Conservation (phyloP, 768 basidiomycete species). For the Auriscalpium orientale region DNA sequence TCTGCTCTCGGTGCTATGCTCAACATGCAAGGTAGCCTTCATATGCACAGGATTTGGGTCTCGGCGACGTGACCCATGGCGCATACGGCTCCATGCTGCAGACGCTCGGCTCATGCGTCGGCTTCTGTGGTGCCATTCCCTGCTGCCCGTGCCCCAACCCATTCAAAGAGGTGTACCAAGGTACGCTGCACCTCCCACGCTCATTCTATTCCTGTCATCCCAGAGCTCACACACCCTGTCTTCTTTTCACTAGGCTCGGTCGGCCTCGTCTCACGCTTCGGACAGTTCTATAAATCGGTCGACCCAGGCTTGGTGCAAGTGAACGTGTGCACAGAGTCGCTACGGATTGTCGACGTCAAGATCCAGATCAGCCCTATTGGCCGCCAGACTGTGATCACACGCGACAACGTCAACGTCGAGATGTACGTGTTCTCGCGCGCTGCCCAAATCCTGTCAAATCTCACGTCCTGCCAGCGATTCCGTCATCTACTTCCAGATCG, state of each 20-base stretch:
- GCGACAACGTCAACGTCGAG: constrained; percentile 93
- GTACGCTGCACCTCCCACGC: constrained; percentile 25
- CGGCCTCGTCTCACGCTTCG: constrained; percentile 88
- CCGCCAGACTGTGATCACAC: constrained; percentile 84
- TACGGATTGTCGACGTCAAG: constrained; percentile 88
- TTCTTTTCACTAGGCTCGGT: constrained; percentile 53
- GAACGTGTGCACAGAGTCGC: constrained; percentile 88
- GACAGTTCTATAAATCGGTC: constrained; percentile 93
- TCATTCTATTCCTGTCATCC: not conserved
- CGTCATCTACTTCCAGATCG: constrained; percentile 89
- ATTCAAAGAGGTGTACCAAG: constrained; percentile 80
- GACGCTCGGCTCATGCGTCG: constrained; percentile 57
- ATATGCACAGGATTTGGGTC: constrained; percentile 86
- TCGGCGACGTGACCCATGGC: constrained; percentile 71
- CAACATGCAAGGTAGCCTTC: constrained; percentile 51
- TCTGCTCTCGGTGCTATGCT: not conserved
- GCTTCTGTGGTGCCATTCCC: constrained; percentile 68
- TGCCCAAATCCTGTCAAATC: constrained; percentile 1
- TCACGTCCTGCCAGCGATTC: constrained; percentile 62
- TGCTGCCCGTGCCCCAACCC: constrained; percentile 84
- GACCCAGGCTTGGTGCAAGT: constrained; percentile 89
- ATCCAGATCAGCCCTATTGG: constrained; percentile 91
- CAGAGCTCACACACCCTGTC: constrained; percentile 15
- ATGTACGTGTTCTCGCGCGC: constrained; percentile 44
- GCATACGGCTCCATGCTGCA: constrained; percentile 79